A percentile compares a stretch with the other conserved stretches of the same genome.
phyloP scores from a whole-genome alignment of 129 eudicot genomes.

The Kitagawia praeruptora region DNA sequence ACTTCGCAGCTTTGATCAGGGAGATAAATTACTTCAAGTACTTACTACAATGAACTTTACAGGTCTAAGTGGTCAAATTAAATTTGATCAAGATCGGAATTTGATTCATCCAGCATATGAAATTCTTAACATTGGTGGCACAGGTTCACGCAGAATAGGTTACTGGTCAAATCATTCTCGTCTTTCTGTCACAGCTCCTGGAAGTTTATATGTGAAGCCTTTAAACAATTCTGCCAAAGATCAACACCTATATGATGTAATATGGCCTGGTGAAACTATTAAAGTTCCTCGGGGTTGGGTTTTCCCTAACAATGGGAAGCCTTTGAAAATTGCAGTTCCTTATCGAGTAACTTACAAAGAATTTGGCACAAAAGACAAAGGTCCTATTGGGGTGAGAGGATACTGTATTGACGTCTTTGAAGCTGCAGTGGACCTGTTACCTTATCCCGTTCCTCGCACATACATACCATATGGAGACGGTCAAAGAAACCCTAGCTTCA shows the following conservation, averaged over 20 bases:
- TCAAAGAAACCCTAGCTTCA: slow-evolving; percentile 52
- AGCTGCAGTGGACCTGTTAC: slow-evolving; percentile 78
- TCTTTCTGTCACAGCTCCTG: slow-evolving; percentile 64
- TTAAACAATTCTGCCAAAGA: slow-evolving; percentile 32
- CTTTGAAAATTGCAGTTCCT: slow-evolving; percentile 79
- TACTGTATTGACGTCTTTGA: slow-evolving; percentile 89
- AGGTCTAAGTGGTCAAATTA: slow-evolving; percentile 65
- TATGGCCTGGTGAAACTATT: slow-evolving; percentile 88
- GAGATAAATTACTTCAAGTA: slow-evolving; percentile 45
- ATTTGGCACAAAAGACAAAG: slow-evolving; percentile 59
- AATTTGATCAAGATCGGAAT: slow-evolving; percentile 59
- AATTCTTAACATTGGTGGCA: slow-evolving; percentile 66
- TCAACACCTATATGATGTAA: slow-evolving; percentile 49
- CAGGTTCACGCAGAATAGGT: slow-evolving; percentile 55
- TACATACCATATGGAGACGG: slow-evolving; percentile 82
- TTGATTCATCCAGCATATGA: slow-evolving; percentile 68
- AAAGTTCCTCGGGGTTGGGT: slow-evolving; percentile 85
- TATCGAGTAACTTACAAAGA: slow-evolving; percentile 59
- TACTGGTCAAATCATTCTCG: slow-evolving; percentile 89
- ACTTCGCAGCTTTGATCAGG: slow-evolving; percentile 59
- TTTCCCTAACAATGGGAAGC: slow-evolving; percentile 83
- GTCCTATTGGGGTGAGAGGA: slow-evolving; percentile 67
- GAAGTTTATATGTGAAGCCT: slow-evolving; percentile 44
- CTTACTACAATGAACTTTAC: slow-evolving; percentile 38
- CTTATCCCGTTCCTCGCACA: slow-evolving; percentile 71